A percentile compares a stretch with the other conserved stretches of the same genome.
Evolutionary conservation across 1,139 yeast species (phyloP).

Genomic region (Candida buenavistaensis): DNA sequence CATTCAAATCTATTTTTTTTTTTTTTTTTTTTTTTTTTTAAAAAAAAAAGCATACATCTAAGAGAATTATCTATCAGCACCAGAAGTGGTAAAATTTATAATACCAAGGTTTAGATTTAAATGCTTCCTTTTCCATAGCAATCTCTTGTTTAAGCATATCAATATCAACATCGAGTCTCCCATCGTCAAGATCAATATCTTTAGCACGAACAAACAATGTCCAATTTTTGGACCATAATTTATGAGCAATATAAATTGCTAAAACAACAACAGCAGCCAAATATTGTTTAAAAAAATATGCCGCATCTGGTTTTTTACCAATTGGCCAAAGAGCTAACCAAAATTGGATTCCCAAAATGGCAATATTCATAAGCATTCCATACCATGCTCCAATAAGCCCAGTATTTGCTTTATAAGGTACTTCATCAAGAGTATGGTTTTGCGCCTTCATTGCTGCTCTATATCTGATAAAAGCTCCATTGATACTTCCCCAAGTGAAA

Average conservation of each 20-base stretch:
- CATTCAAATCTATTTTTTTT: neutral
- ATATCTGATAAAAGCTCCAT: slow-evolving; percentile 39
- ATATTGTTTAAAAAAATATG: slow-evolving; percentile 33
- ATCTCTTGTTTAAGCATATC: slow-evolving; percentile 39
- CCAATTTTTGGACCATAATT: slow-evolving; percentile 32
- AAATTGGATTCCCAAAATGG: slow-evolving; percentile 40
- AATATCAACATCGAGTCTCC: slow-evolving; percentile 39
- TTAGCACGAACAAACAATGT: slow-evolving; percentile 26
- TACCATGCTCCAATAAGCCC: slow-evolving; percentile 35
- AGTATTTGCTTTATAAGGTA: slow-evolving; percentile 32
- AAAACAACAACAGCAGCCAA: slow-evolving; percentile 35
- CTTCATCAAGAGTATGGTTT: slow-evolving; percentile 30
- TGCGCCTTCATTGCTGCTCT: slow-evolving; percentile 32
- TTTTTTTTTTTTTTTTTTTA: neutral
- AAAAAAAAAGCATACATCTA: too few relatives aligned
- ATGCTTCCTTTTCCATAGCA: slow-evolving; percentile 38
- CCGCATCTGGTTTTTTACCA: slow-evolving; percentile 29
- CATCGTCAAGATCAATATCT: slow-evolving; percentile 40
- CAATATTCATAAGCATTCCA: slow-evolving; percentile 31
- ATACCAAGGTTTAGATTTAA: slow-evolving; percentile 30
- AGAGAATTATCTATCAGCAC: too few relatives aligned
- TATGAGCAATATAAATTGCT: slow-evolving; percentile 34
- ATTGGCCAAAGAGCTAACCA: slow-evolving; percentile 45
- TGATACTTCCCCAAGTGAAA: slow-evolving; percentile 45
- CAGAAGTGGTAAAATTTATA: slow-evolving; percentile 31